A percentile compares a stretch with the other conserved stretches of the same genome.
Conservation (phyloP, 2,329 filamentous ascomycete genomes). For the Pseudocercospora pini-densiflorae region DNA sequence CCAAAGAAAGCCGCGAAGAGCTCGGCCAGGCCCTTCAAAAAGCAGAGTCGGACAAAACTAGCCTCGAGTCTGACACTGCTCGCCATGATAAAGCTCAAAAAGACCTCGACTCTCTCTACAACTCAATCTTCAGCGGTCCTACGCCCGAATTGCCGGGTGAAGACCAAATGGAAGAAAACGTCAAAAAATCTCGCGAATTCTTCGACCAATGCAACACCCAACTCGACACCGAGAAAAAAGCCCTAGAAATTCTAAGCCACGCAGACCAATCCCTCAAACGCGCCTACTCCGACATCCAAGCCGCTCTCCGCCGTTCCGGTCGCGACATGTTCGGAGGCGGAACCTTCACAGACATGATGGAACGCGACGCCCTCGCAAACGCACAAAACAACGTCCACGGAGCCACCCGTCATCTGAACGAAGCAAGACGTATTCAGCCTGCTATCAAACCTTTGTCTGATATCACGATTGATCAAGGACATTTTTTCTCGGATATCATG, state of each 20-base stretch:
- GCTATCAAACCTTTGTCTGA: constrained; percentile 26
- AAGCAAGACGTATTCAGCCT: constrained; percentile 32
- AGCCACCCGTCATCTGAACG: constrained; percentile 29
- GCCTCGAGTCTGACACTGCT: constrained; percentile 44
- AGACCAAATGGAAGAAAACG: constrained; percentile 51
- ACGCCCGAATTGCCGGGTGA: constrained; percentile 61
- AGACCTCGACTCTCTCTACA: constrained; percentile 58
- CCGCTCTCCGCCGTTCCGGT: constrained; percentile 48
- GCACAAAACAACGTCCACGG: constrained; percentile 49
- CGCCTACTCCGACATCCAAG: constrained; percentile 47
- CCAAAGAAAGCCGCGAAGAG: constrained; percentile 49
- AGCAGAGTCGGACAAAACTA: constrained; percentile 43
- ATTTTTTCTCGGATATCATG: constrained; percentile 36
- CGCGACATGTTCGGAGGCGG: constrained; percentile 58
- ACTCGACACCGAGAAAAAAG: constrained; percentile 50
- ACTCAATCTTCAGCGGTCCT: constrained; percentile 59
- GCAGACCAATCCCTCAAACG: constrained; percentile 45
- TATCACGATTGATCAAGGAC: constrained; percentile 37
- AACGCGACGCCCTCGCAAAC: constrained; percentile 56
- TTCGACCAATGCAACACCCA: constrained; percentile 46
- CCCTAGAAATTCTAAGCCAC: constrained; percentile 39
- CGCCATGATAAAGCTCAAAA: constrained; percentile 49
- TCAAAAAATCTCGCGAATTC: constrained; percentile 41
- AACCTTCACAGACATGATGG: constrained; percentile 57
- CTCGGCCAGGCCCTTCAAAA: constrained; percentile 48